Percentiles rank a stretch among this genome's conserved stretches.
Evolutionary conservation across 495 filamentous ascomycete genomes (phyloP).

Genomic region (Elaphomyces granulatus): DNA sequence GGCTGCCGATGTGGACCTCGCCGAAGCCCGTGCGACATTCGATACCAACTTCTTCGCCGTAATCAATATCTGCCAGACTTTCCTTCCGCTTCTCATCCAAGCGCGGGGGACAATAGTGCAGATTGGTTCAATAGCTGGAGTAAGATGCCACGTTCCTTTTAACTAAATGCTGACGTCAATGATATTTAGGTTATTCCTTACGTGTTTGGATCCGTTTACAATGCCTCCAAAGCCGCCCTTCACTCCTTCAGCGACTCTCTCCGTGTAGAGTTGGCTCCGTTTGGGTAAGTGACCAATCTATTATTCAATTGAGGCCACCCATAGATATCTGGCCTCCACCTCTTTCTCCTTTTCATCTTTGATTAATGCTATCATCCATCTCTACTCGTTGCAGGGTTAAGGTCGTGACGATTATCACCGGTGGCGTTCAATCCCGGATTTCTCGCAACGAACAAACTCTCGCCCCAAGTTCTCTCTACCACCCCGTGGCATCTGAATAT

Average conservation of each 20-base stretch:
- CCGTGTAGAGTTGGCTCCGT: constrained; percentile 37
- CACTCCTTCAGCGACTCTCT: constrained; percentile 46
- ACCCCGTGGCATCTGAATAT: constrained; percentile 38
- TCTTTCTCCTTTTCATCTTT: neutral
- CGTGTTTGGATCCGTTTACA: constrained; percentile 44
- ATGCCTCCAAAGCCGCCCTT: constrained; percentile 49
- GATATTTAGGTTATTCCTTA: constrained; percentile 33
- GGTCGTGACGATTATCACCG: constrained; percentile 43
- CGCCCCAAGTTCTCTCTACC: constrained; percentile 34
- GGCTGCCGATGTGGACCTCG: constrained; percentile 39
- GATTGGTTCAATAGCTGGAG: constrained; percentile 41
- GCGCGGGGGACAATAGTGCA: constrained; percentile 48
- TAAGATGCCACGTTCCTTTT: constrained; percentile 10
- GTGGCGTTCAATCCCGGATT: constrained; percentile 46
- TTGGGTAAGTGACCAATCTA: constrained; percentile 27
- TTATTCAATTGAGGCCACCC: no score
- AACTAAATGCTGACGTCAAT: no score
- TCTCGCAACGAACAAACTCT: constrained; percentile 36
- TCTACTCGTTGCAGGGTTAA: constrained; percentile 23
- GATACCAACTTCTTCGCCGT: constrained; percentile 46
- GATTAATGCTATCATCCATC: neutral
- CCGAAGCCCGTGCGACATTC: constrained; percentile 38
- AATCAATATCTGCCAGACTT: constrained; percentile 43
- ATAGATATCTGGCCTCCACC: no score
- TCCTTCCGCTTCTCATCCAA: constrained; percentile 42